Evolutionary conservation across 495 filamentous ascomycete genomes (phyloP), one percentile per base, ranked within the genome.

Genomic region (Podospora comata): DNA sequence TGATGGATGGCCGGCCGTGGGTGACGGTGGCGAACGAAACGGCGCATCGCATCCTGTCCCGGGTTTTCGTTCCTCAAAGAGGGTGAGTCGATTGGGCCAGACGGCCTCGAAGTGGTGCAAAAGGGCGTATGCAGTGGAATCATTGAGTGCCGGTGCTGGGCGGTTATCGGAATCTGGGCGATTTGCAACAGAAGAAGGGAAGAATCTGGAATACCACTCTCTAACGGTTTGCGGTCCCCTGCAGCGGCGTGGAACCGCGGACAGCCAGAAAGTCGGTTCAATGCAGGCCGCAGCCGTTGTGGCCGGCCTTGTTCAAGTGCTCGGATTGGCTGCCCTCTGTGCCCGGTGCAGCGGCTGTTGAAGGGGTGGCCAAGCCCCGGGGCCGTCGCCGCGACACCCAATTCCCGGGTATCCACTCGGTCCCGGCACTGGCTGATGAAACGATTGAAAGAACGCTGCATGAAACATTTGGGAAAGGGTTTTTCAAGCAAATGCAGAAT

Each of bases 331-430:
- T 65, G 61, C 6, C 34, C 39, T 30, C 4, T 20, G 13, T 9
- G 60, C 60, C 1, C 18, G 9, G 54, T 60, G 57, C 28, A 20
- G 57, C 44, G 65, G 65, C 58, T 65, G 19, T 32, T n/a, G 69
- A 62, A 23, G 1, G 69, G 65, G 62, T 34, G 26, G 32, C 57
- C 69, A 44, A 55, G 68, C 65, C 65, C 39, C 69, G 39, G 65
- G 69, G 26, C 65, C 65, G 60, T 19, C 13, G 20, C 65, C 69
- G 65, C 64, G 65, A 70, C 69, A 55, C 28, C 28, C 18, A 26
- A 18, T 48, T 64, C 34, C 63, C 62, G 23, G 39, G 15, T 7
- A 19, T n/a, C 48, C 39, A 64, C 60, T 39, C 39, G 9, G 34
- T 13, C 20, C 27, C 53, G 13, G 27, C 60, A 15, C 26, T 18